These are phyloP conservation scores for barley (Hordeum vulgare) DNA, from an alignment of 176 grass and related monocot species.

Conservation along the genomic window DNA sequence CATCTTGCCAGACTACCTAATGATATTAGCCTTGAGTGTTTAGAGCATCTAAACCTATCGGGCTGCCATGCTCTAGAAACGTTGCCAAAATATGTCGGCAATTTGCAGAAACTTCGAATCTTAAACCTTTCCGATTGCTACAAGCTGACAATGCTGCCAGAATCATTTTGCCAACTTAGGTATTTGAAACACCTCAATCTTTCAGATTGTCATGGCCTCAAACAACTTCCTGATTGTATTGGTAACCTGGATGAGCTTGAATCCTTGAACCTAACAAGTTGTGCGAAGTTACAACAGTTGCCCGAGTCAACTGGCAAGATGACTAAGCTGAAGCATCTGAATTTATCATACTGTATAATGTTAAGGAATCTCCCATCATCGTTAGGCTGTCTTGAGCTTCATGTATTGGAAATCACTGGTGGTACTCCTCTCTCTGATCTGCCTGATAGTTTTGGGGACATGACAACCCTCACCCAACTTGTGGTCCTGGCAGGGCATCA, in stretches of 20 bases:
- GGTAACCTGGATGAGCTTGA: conserved; percentile 14
- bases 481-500: too few species aligned
- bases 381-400: neutral
- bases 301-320: neutral
- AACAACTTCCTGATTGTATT: neutral
- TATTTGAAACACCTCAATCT: conserved; percentile 36
- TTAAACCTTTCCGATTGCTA: conserved; percentile 22
- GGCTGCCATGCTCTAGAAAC: neutral
- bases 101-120: neutral
- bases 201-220: conserved; percentile 28
- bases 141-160: neutral
- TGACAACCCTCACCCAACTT: too few species aligned
- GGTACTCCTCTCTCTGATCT: too few species aligned
- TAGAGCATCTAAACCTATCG: neutral
- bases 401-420: neutral
- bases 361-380: too few species aligned
- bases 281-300: neutral
- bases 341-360: neutral
- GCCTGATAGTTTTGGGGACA: too few species aligned
- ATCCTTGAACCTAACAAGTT: neutral
- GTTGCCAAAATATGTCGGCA: conserved; percentile 20
- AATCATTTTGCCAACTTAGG: conserved; percentile 13
- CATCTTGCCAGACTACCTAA: neutral
- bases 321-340: neutral
- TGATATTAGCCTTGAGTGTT: neutral